Conservation (phyloP, 805 yeast species). For the Lipomyces spencermartinsiae region DNA sequence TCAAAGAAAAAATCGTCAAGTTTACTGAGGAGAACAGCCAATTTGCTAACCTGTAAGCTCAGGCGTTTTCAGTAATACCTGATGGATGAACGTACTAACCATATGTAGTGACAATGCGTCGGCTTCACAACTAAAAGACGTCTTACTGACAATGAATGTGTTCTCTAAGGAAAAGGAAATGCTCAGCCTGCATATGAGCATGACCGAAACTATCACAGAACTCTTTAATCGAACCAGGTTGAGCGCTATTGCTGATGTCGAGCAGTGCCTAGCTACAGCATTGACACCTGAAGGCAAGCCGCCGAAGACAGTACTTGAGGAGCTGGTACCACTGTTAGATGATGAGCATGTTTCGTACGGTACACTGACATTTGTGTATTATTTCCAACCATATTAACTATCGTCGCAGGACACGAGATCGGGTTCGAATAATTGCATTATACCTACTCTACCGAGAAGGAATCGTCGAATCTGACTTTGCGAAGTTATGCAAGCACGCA, state of each 20-base stretch:
- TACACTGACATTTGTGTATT: not conserved
- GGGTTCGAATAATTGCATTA: slow-evolving; percentile 72
- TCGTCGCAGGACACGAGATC: slow-evolving; percentile 55
- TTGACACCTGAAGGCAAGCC: slow-evolving; percentile 69
- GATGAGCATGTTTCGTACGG: slow-evolving; percentile 49
- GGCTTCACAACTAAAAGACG: slow-evolving; percentile 58
- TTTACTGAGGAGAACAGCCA: slow-evolving; percentile 75
- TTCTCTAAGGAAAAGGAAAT: slow-evolving; percentile 57
- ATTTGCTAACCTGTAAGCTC: slow-evolving; percentile 49
- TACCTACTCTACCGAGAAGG: slow-evolving; percentile 87
- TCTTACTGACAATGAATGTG: slow-evolving; percentile 50
- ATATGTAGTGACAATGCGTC: slow-evolving; percentile 17
- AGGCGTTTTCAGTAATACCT: not conserved
- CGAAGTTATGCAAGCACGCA: slow-evolving; percentile 67
- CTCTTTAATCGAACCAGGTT: slow-evolving; percentile 44
- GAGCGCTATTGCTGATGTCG: slow-evolving; percentile 80
- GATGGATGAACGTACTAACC: not conserved
- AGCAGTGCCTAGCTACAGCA: slow-evolving; percentile 82
- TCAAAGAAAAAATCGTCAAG: slow-evolving; percentile 64
- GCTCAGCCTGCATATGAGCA: slow-evolving; percentile 28
- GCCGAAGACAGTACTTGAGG: slow-evolving; percentile 62
- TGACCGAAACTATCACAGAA: slow-evolving; percentile 29
- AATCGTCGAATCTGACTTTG: slow-evolving; percentile 71
- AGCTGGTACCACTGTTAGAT: slow-evolving; percentile 60
- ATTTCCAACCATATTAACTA: not conserved